A percentile compares a stretch with the other conserved stretches of the same genome.
Evolutionary conservation across 164 flowering plant species (phyloP).

Genomic region (Magnolia changhungtana): DNA sequence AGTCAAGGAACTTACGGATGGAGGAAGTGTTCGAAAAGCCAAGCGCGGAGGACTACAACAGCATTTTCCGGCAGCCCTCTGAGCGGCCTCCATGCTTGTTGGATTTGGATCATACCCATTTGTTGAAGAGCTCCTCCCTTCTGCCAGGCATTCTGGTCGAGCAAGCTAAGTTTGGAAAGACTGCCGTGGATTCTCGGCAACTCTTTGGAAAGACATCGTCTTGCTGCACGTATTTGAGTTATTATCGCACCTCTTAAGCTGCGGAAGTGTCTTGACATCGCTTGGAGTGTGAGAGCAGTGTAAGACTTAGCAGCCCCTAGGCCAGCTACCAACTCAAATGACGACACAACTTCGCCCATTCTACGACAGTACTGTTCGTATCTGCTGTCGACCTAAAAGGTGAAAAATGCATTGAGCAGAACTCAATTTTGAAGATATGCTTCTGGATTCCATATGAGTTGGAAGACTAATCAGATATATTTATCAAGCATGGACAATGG

Average conservation of each 20-base stretch:
- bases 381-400: conserved; percentile 66
- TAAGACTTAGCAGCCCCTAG: conserved; percentile 65
- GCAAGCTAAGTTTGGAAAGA: conserved; percentile 52
- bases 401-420: not conserved
- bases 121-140: conserved; percentile 52
- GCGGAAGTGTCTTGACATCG: conserved; percentile 79
- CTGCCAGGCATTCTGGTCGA: conserved; percentile 46
- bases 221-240: conserved; percentile 41
- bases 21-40: conserved; percentile 94
- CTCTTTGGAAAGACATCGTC: conserved; percentile 36
- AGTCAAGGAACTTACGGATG: conserved; percentile 62
- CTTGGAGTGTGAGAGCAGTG: conserved; percentile 71
- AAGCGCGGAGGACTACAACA: conserved; percentile 70
- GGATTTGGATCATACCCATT: conserved; percentile 52
- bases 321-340: conserved; percentile 74
- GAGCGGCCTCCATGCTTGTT: conserved; percentile 74
- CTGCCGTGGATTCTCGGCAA: conserved; percentile 44
- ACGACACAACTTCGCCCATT: conserved; percentile 63
- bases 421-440: not conserved
- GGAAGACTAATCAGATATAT: not conserved
- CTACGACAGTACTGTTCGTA: conserved; percentile 64
- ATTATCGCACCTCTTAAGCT: conserved; percentile 63
- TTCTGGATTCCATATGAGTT: not conserved
- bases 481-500: not conserved
- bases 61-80: conserved; percentile 90